Percentiles rank a stretch among this genome's conserved stretches.
Conservation (phyloP, 176 grass and related monocot species). For the Paspalum vaginatum region DNA sequence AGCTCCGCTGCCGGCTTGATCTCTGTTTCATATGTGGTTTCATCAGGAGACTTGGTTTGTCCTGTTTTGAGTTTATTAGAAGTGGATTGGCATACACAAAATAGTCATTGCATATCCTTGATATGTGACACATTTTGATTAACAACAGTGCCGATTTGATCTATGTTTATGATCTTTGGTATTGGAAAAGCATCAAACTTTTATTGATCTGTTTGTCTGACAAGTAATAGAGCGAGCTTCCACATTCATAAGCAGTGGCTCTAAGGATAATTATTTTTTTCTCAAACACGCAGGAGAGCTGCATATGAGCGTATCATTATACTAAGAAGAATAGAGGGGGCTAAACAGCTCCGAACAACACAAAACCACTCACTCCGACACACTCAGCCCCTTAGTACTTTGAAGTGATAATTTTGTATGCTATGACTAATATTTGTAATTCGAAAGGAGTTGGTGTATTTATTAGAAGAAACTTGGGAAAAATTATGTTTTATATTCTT, state of each 20-base stretch:
- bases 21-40: background rate
- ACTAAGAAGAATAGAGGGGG: no score
- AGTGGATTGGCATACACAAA: background rate
- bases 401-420: background rate
- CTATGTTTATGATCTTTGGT: conserved; percentile 2
- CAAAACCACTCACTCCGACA: no score
- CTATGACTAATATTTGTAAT: background rate
- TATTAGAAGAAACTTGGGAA: background rate
- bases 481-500: background rate
- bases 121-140: conserved; percentile 19
- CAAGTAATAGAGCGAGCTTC: background rate
- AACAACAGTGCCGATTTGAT: conserved; percentile 22
- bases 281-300: no score
- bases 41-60: background rate
- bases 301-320: no score
- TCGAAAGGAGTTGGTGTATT: conserved; percentile 7
- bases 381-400: no score
- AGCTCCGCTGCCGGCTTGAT: no score
- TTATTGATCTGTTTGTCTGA: background rate
- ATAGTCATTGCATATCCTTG: background rate
- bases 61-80: conserved; percentile 5
- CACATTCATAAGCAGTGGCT: background rate
- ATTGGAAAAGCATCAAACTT: background rate
- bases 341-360: no score
- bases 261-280: background rate